Conservation (phyloP, 2,329 filamentous ascomycete species). For the Fusarium solani-melongenae region DNA sequence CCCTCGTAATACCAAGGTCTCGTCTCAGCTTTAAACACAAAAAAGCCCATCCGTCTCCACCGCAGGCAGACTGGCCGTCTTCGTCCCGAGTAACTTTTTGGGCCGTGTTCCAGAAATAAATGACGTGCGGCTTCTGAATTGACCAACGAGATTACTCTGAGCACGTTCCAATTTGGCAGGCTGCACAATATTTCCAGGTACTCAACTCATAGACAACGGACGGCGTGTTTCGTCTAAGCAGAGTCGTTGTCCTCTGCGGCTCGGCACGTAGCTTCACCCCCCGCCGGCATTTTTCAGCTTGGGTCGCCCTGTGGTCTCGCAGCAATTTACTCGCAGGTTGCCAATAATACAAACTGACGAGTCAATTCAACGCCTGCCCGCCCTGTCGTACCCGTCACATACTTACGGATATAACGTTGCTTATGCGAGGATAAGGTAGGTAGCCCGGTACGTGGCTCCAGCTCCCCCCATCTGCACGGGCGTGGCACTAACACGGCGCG, state of each 20-base stretch:
- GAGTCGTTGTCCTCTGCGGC: background rate
- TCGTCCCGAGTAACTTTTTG: background rate
- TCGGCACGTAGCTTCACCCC: background rate
- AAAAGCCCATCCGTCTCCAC: background rate
- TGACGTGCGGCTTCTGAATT: background rate
- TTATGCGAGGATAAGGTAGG: background rate
- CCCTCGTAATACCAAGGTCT: background rate
- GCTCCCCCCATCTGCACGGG: background rate
- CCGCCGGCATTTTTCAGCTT: background rate
- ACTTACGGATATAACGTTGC: background rate
- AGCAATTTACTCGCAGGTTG: background rate
- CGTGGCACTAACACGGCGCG: constrained; percentile 1
- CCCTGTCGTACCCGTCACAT: background rate
- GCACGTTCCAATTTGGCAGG: background rate
- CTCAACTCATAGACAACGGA: background rate
- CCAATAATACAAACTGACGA: background rate
- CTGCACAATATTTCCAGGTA: background rate
- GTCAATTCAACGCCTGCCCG: background rate
- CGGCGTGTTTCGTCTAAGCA: background rate
- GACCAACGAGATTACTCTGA: background rate
- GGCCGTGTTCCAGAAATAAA: background rate
- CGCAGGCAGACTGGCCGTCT: background rate
- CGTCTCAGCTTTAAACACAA: background rate
- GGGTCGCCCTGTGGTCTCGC: background rate
- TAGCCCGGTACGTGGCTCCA: background rate